Evolutionary conservation across 169 alveolate species (phyloP).

Genomic region (Plasmodium gonderi): DNA sequence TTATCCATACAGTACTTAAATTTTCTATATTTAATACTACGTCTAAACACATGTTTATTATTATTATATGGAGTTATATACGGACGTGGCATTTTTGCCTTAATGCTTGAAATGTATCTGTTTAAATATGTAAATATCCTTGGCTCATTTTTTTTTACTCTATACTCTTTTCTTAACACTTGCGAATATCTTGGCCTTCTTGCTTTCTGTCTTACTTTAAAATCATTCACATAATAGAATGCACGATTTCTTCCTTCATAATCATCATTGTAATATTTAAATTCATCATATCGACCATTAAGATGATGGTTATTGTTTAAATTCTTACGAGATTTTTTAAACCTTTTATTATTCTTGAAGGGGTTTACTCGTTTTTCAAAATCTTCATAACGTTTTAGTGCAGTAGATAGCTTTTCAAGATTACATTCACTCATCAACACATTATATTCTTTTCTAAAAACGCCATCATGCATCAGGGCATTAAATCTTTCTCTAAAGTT

Average conservation of each 20-base stretch:
- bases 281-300: background rate
- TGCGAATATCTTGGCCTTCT: background rate
- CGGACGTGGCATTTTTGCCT: background rate
- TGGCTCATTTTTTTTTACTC: background rate
- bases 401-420: background rate
- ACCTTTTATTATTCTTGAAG: background rate
- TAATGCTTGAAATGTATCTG: background rate
- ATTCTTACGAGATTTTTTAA: background rate
- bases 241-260: background rate
- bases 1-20: background rate
- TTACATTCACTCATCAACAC: background rate
- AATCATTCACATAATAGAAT: background rate
- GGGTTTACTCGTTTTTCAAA: slow-evolving; percentile 2
- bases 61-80: background rate
- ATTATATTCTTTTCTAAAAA: background rate
- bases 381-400: background rate
- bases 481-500: slow-evolving; percentile 1
- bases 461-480: background rate
- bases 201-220: background rate
- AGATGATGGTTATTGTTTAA: background rate
- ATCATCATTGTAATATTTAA: background rate
- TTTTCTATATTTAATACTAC: background rate
- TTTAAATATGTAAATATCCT: background rate
- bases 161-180: background rate
- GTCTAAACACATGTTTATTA: background rate